These are phyloP conservation scores for Scopulariopsis brevicaulis DNA, from an alignment of 2,329 filamentous ascomycete species.

Conservation along the genomic window DNA sequence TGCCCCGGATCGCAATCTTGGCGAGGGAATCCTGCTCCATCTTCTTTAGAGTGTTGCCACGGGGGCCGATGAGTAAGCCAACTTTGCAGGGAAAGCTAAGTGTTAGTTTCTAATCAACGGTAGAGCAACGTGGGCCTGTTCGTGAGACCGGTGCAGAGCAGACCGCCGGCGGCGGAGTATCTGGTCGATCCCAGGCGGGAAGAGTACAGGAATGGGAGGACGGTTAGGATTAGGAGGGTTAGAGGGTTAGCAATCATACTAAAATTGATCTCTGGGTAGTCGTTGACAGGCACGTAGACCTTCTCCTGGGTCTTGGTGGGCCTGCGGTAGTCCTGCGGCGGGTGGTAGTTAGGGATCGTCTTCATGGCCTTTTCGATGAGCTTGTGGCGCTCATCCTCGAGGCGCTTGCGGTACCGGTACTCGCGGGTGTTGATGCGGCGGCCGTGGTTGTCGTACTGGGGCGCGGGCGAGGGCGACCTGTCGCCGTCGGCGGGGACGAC, in stretches of 20 bases:
- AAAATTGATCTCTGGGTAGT: constrained; percentile 99
- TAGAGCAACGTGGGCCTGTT: constrained; percentile 9
- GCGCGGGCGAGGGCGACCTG: constrained; percentile 86
- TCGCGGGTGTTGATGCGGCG: constrained; percentile 98
- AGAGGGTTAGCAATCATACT: constrained; percentile 99
- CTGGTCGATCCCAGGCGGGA: constrained; percentile 1
- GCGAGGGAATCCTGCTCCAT: constrained; percentile 97
- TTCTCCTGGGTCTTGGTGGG: constrained; percentile 99
- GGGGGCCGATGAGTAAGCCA: constrained; percentile 98
- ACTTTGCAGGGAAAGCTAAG: constrained; percentile 78
- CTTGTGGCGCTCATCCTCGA: constrained; percentile 98
- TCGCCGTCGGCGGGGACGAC: constrained; percentile 95
- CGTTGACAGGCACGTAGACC: constrained; percentile 99
- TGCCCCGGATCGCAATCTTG: constrained; percentile 98
- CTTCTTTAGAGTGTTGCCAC: constrained; percentile 99
- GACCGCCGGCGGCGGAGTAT: constrained; percentile 1
- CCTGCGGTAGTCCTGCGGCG: constrained; percentile 94
- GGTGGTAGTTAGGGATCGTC: constrained; percentile 98
- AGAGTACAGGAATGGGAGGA: constrained; percentile 17
- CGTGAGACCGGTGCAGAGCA: neutral
- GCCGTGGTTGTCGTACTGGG: constrained; percentile 98
- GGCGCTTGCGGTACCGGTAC: constrained; percentile 93
- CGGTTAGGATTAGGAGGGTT: constrained; percentile 71
- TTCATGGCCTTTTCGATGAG: constrained; percentile 99
- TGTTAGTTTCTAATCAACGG: constrained; percentile 63